Conservation (phyloP, 2,329 filamentous ascomycete genomes). For the Pseudogymnoascus sp. region DNA sequence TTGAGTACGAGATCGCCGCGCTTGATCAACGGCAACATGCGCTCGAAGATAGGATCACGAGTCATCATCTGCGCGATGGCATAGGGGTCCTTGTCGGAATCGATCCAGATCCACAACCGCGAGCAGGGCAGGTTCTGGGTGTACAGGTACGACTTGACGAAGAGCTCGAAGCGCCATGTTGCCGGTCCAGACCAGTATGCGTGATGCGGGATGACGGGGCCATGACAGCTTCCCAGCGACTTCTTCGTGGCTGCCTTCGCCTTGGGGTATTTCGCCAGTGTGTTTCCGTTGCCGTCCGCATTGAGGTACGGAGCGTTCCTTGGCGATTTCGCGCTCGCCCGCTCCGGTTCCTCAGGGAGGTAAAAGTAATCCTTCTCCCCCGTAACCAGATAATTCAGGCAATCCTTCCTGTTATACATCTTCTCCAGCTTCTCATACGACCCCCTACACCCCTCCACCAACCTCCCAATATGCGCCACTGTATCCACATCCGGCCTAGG, state of each 20-base stretch:
- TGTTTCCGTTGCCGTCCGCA: constrained; percentile 28
- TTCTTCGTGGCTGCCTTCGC: constrained; percentile 33
- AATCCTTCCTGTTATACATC: constrained; percentile 46
- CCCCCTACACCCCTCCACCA: constrained; percentile 46
- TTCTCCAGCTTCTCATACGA: constrained; percentile 44
- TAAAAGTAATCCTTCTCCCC: constrained; percentile 42
- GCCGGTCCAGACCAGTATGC: constrained; percentile 50
- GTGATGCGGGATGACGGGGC: constrained; percentile 48
- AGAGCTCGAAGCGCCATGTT: constrained; percentile 48
- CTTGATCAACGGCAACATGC: constrained; percentile 45
- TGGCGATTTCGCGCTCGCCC: constrained; percentile 27
- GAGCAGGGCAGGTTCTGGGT: constrained; percentile 49
- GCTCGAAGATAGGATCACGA: constrained; percentile 42
- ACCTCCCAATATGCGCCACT: constrained; percentile 41
- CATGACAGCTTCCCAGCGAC: constrained; percentile 41
- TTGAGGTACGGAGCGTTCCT: constrained; percentile 25
- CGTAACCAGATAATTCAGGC: constrained; percentile 41
- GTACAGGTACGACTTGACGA: constrained; percentile 49
- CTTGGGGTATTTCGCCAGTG: constrained; percentile 24
- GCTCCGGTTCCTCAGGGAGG: constrained; percentile 30
- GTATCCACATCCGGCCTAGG: constrained; percentile 43
- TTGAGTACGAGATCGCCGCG: constrained; percentile 44
- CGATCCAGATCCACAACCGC: constrained; percentile 45
- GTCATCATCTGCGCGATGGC: constrained; percentile 44
- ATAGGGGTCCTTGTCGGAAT: constrained; percentile 42